phyloP scores from a whole-genome alignment of 2,329 filamentous ascomycete genomes.

The Aureobasidium sp. region DNA sequence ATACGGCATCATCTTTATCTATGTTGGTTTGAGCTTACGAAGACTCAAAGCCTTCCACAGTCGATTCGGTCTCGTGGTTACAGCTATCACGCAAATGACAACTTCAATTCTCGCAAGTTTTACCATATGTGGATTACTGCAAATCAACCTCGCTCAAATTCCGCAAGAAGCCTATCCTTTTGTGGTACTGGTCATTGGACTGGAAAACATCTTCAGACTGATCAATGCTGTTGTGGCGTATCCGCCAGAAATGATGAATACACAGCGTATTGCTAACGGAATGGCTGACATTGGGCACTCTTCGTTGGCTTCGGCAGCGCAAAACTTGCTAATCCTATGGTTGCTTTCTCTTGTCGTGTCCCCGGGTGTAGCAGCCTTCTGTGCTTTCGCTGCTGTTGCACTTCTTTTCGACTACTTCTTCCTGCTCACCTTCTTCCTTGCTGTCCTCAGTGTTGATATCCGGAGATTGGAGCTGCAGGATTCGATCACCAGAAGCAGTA shows the following conservation, averaged over 20 bases:
- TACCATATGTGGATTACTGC: conserved; percentile 67
- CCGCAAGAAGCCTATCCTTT: conserved; percentile 68
- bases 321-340: conserved; percentile 62
- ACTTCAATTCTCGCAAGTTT: conserved; percentile 73
- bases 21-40: conserved; percentile 60
- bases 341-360: conserved; percentile 60
- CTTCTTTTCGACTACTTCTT: conserved; percentile 72
- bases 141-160: conserved; percentile 67
- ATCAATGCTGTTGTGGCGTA: conserved; percentile 72
- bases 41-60: conserved; percentile 70
- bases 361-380: conserved; percentile 66
- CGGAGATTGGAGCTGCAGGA: conserved; percentile 68
- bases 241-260: conserved; percentile 60
- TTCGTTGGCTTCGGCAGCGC: conserved; percentile 58
- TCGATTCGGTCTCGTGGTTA: conserved; percentile 62
- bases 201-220: conserved; percentile 71
- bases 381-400: conserved; percentile 67
- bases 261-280: conserved; percentile 63
- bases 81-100: conserved; percentile 58
- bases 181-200: conserved; percentile 67
- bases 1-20: conserved; percentile 56
- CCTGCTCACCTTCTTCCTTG: conserved; percentile 70
- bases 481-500: conserved; percentile 49
- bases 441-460: conserved; percentile 73
- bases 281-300: conserved; percentile 66